phyloP scores from a whole-genome alignment of 257 asterid genomes.

The Asclepias syriaca region DNA sequence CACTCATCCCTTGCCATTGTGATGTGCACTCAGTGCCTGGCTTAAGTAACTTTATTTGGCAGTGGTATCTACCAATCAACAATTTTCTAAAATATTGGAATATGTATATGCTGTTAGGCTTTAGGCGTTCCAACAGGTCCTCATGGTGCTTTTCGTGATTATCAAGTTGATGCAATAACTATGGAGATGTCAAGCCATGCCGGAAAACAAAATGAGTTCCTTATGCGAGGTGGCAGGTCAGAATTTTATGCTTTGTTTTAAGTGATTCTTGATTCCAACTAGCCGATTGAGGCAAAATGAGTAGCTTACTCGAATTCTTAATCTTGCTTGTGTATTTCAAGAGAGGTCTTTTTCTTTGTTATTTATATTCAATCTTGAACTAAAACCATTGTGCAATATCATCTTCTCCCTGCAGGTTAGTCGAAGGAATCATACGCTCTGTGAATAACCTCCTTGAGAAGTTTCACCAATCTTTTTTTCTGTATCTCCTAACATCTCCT shows the following conservation, averaged over 20 bases:
- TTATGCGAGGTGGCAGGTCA: slow-evolving; percentile 77
- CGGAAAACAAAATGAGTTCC: slow-evolving; percentile 41
- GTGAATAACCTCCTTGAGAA: slow-evolving; percentile 96
- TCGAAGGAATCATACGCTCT: slow-evolving; percentile 80
- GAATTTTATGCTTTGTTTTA: slow-evolving; percentile 7
- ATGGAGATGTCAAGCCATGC: slow-evolving; percentile 69
- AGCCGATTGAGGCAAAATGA: not conserved
- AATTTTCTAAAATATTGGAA: not conserved
- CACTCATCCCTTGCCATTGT: not conserved
- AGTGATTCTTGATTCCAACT: not conserved
- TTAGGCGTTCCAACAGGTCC: slow-evolving; percentile 96
- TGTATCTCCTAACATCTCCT: slow-evolving; percentile 79
- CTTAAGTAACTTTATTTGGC: not conserved
- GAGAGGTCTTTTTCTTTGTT: not conserved
- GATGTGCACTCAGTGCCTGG: not conserved
- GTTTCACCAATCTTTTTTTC: slow-evolving; percentile 93
- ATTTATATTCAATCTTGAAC: not conserved
- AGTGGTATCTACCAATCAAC: not conserved
- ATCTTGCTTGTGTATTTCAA: not conserved
- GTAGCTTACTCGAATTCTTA: not conserved
- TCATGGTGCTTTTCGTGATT: slow-evolving; percentile 97
- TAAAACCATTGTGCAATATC: not conserved
- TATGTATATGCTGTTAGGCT: slow-evolving; percentile 46
- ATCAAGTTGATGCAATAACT: slow-evolving; percentile 91
- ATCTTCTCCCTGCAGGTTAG: slow-evolving; percentile 50